Evolutionary conservation across 2,329 filamentous ascomycete species (phyloP).

Genomic region (Chalaropsis ovoidea): DNA sequence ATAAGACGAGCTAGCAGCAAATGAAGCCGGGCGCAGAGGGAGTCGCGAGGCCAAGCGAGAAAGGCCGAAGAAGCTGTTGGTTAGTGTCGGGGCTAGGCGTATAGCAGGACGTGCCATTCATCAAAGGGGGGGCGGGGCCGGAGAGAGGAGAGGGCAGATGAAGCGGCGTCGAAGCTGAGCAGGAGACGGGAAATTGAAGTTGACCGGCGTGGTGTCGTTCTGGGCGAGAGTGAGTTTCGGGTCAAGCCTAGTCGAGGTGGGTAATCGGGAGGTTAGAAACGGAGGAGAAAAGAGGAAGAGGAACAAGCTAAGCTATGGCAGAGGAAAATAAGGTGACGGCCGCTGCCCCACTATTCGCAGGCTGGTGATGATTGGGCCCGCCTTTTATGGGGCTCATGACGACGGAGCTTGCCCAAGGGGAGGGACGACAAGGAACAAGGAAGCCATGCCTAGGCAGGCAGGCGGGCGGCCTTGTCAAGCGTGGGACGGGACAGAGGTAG

Average conservation of each 20-base stretch:
- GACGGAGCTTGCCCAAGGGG: neutral
- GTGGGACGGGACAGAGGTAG: neutral
- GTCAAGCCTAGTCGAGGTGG: neutral
- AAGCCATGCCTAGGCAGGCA: neutral
- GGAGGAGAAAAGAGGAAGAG: constrained; percentile 7
- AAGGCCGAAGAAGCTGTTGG: constrained; percentile 11
- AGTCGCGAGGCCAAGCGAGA: neutral
- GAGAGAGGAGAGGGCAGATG: constrained; percentile 1
- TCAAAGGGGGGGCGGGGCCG: neutral
- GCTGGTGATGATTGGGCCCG: neutral
- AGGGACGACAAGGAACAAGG: neutral
- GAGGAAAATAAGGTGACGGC: neutral
- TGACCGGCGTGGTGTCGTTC: too few species aligned
- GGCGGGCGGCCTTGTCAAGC: neutral
- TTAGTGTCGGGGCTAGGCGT: constrained; percentile 7
- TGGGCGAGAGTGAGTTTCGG: neutral
- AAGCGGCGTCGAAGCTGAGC: neutral
- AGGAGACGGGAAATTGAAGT: neutral
- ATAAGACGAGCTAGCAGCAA: neutral
- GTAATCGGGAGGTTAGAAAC: neutral
- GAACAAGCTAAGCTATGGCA: neutral
- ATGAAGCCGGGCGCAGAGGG: neutral
- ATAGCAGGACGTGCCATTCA: constrained; percentile 16
- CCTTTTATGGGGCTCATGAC: neutral
- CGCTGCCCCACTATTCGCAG: neutral